Evolutionary conservation across 2,329 filamentous ascomycete genomes (phyloP).

Genomic region (Neofusicoccum laricinum): DNA sequence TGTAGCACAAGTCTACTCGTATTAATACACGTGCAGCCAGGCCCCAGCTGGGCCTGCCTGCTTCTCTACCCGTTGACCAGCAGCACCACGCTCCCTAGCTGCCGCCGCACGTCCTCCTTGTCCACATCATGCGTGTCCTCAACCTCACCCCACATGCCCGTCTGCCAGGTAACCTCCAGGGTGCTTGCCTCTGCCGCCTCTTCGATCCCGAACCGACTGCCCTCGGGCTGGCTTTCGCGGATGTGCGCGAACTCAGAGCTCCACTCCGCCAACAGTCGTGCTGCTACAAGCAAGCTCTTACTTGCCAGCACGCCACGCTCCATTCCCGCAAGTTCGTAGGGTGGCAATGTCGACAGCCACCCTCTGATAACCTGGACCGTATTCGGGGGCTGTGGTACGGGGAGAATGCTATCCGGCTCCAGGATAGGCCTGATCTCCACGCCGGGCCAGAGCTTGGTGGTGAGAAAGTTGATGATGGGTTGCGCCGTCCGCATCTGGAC

Average conservation of each 20-base stretch:
- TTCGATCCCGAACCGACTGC: slow-evolving; percentile 68
- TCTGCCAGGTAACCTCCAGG: slow-evolving; percentile 89
- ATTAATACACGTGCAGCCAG: neutral
- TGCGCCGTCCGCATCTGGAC: slow-evolving; percentile 68
- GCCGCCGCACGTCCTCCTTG: slow-evolving; percentile 81
- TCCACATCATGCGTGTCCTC: slow-evolving; percentile 98
- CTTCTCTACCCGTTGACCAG: slow-evolving; percentile 56
- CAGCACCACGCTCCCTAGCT: slow-evolving; percentile 82
- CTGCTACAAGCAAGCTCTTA: slow-evolving; percentile 80
- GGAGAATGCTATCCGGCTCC: slow-evolving; percentile 73
- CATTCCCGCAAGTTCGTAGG: slow-evolving; percentile 81
- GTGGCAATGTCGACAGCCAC: slow-evolving; percentile 70
- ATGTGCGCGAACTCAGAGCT: slow-evolving; percentile 65
- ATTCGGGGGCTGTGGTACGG: slow-evolving; percentile 66
- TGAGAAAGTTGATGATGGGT: slow-evolving; percentile 70
- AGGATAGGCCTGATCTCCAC: slow-evolving; percentile 76
- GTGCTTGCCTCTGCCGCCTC: slow-evolving; percentile 76
- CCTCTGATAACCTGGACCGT: slow-evolving; percentile 74
- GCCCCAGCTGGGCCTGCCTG: neutral
- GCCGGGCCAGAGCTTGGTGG: slow-evolving; percentile 76
- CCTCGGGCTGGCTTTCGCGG: slow-evolving; percentile 38
- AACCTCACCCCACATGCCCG: slow-evolving; percentile 87
- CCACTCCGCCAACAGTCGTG: slow-evolving; percentile 81
- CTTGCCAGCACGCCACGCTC: slow-evolving; percentile 80
- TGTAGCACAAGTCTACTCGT: neutral